phyloP scores from a whole-genome alignment of 2,329 filamentous ascomycete species.

The Knufia fluminis region DNA sequence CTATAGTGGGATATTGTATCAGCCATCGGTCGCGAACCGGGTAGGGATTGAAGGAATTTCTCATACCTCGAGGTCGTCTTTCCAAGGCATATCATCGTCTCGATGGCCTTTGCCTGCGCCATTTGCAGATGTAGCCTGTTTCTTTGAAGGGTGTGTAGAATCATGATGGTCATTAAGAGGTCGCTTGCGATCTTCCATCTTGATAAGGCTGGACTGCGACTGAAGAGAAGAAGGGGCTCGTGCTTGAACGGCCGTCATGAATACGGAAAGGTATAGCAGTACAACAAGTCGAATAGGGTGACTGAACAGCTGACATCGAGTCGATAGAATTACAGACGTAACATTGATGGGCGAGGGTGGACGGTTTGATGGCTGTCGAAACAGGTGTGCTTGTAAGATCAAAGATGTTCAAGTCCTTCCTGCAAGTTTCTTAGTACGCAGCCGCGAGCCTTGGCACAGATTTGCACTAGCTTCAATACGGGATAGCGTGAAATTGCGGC shows the following conservation, averaged over 20 bases:
- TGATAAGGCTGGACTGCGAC: constrained; percentile 66
- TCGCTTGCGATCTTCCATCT: constrained; percentile 99
- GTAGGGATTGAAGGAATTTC: constrained; percentile 21
- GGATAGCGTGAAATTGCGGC: no score
- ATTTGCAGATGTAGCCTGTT: constrained; percentile 70
- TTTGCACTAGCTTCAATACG: no score
- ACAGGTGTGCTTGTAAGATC: background rate
- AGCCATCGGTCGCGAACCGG: background rate
- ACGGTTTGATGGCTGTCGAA: background rate
- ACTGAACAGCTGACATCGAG: constrained; percentile 7
- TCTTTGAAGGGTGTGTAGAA: constrained; percentile 79
- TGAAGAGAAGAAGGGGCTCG: constrained; percentile 53
- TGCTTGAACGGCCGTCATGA: constrained; percentile 80
- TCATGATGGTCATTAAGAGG: constrained; percentile 75
- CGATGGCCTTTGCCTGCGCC: constrained; percentile 53
- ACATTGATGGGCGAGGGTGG: background rate
- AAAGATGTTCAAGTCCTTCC: background rate
- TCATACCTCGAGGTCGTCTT: constrained; percentile 66
- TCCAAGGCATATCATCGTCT: constrained; percentile 60
- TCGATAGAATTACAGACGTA: background rate
- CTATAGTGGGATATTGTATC: constrained; percentile 37
- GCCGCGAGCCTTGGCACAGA: background rate
- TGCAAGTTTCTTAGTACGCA: background rate
- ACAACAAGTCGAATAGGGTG: constrained; percentile 6
- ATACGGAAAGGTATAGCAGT: constrained; percentile 40